Evolutionary conservation across 257 asterid species (phyloP).

Genomic region (Nicotiana tomentosiformis): DNA sequence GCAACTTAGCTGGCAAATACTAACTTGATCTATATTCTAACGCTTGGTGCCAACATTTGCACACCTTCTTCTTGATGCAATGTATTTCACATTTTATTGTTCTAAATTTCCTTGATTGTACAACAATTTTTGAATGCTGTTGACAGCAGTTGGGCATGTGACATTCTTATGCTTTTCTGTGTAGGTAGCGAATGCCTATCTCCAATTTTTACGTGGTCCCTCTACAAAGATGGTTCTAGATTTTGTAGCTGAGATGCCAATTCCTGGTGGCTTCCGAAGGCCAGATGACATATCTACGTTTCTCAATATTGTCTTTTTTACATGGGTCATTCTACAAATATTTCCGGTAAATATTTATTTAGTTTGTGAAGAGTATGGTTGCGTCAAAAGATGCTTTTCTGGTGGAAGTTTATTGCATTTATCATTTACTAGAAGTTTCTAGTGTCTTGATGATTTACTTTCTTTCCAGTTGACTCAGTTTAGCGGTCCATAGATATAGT

Average conservation of each 20-base stretch:
- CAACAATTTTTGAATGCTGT: neutral
- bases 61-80: neutral
- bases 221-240: conserved; percentile 26
- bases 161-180: neutral
- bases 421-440: neutral
- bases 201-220: conserved; percentile 27
- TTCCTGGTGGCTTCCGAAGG: neutral
- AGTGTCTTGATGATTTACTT: neutral
- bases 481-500: neutral
- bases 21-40: neutral
- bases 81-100: neutral
- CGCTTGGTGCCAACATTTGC: neutral
- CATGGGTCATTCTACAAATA: conserved; percentile 33
- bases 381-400: neutral
- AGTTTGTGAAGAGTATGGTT: neutral
- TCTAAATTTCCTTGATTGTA: neutral
- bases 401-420: neutral
- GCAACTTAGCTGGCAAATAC: too few relatives aligned
- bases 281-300: conserved; percentile 1
- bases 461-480: neutral
- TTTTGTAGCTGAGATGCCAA: conserved; percentile 34
- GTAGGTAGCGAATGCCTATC: conserved; percentile 38
- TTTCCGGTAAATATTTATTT: conserved; percentile 32
- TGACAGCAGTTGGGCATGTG: neutral
- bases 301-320: conserved; percentile 8